A percentile compares a stretch with the other conserved stretches of the same genome.
Conservation (phyloP, 371 early-diverging fungal genomes). For the Fennellomyces sp. region DNA sequence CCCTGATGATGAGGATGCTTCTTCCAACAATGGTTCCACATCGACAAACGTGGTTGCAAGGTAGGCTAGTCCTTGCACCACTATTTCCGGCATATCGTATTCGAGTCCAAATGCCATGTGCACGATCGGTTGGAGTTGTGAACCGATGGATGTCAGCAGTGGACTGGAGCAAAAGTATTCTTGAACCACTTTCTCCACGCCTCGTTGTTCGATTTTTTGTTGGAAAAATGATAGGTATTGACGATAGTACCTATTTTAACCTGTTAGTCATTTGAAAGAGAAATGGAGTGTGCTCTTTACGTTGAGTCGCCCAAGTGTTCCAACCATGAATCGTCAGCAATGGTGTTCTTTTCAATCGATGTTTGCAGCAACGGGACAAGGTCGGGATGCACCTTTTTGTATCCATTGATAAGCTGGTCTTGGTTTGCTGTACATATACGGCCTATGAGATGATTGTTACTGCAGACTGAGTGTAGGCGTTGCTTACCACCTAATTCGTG, state of each 20-base stretch:
- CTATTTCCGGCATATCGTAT: slow-evolving; percentile 27
- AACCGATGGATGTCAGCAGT: slow-evolving; percentile 28
- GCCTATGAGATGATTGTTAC: neutral
- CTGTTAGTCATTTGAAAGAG: no score
- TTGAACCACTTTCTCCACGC: slow-evolving; percentile 25
- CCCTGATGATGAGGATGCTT: neutral
- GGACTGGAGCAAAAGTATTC: slow-evolving; percentile 23
- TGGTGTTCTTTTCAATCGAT: neutral
- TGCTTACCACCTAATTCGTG: slow-evolving; percentile 38
- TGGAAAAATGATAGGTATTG: slow-evolving; percentile 39
- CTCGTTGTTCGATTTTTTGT: slow-evolving; percentile 18
- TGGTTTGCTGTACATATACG: slow-evolving; percentile 9
- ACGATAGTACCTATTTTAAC: slow-evolving; percentile 27
- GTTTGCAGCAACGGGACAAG: slow-evolving; percentile 12
- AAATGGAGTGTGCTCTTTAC: slow-evolving; percentile 1
- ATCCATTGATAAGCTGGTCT: slow-evolving; percentile 10
- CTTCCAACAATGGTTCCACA: neutral
- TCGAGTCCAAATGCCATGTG: slow-evolving; percentile 47
- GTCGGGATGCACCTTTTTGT: slow-evolving; percentile 11
- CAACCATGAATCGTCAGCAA: slow-evolving; percentile 7
- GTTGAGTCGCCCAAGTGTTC: neutral
- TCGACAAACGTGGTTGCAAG: slow-evolving; percentile 29
- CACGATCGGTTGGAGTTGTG: slow-evolving; percentile 42
- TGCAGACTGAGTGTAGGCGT: no score
- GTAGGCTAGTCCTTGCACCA: slow-evolving; percentile 42